Conservation (phyloP, 2,329 filamentous ascomycete genomes). For the Fusarium sterilihyphosum region DNA sequence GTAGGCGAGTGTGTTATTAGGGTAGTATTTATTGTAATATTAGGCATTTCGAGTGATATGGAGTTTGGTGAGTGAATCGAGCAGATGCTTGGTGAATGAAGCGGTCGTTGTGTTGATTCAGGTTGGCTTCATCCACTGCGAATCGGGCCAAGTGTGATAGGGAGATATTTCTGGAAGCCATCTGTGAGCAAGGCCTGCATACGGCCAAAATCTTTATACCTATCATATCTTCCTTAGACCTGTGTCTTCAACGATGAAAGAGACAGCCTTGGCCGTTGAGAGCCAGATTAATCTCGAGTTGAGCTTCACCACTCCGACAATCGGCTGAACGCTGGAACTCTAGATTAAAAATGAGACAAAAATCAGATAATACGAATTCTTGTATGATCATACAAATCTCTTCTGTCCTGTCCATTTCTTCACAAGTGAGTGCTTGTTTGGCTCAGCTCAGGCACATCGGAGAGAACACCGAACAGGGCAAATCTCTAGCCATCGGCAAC, state of each 20-base stretch:
- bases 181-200: too few species aligned
- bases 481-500: neutral
- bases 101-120: too few species aligned
- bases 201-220: too few species aligned
- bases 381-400: neutral
- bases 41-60: neutral
- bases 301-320: neutral
- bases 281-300: too few species aligned
- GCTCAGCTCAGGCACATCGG: neutral
- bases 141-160: neutral
- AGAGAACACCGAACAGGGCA: constrained; percentile 12
- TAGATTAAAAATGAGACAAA: neutral
- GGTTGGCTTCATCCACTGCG: neutral
- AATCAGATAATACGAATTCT: neutral
- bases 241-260: too few species aligned
- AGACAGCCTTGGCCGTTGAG: too few species aligned
- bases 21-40: constrained; percentile 19
- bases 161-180: rapidly evolving
- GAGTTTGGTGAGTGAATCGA: neutral
- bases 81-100: too few species aligned
- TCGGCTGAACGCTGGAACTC: neutral
- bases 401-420: neutral
- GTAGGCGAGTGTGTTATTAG: constrained; percentile 21
- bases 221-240: too few species aligned
- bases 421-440: neutral